Evolutionary conservation across 176 grass and related monocot species (phyloP), one percentile per base, ranked within the genome.

Genomic region (Carex kokanica): DNA sequence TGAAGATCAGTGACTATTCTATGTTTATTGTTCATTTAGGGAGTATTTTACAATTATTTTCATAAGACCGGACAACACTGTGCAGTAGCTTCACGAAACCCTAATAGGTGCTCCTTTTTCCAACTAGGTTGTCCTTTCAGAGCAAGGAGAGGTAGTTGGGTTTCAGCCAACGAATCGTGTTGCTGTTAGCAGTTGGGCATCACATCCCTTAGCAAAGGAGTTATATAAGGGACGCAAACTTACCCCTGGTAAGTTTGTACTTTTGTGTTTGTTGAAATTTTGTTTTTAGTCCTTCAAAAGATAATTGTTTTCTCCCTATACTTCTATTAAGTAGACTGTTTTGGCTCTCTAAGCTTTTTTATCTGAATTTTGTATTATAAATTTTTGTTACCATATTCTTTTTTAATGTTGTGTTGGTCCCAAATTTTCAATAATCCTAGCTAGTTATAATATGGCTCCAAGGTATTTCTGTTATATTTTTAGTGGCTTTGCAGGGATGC

Each of bases 91-190:
- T 74, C 45, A 74, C 40, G 51, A 74, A 13, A 29, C 20, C 36
- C 45, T 43, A 34, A 5, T 52, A 31, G 53, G 27, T 54, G 72
- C 21, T 52, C 45, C 53, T 54, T 23, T 1, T 54, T 47, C 23
- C 23, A 75, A 75, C 72, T 82, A 98, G 95, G 92, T 98, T 68
- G 90, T 93, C 47, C 62, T 98, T 60, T 93, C 95, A 86, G 86
- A 79, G 89, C 79, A 86, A 88, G 92, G 92, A 83, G 94, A 91
- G 65, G 57, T 98, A 53, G 86, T 98, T 27, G 95, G 95, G 36
- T 94, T 98, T 90, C 92, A 94, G 86, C 95, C 95, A 74, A 98
- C 88, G n/a, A 98, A 65, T 78, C 89, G 89, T 61, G 63, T 84
- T 83, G 92, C 86, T 86, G 91, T 92, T 59, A 93, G 88, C 36